Evolutionary conservation across 164 flowering plant genomes (phyloP).

Genomic region (Liriodendron chinense): DNA sequence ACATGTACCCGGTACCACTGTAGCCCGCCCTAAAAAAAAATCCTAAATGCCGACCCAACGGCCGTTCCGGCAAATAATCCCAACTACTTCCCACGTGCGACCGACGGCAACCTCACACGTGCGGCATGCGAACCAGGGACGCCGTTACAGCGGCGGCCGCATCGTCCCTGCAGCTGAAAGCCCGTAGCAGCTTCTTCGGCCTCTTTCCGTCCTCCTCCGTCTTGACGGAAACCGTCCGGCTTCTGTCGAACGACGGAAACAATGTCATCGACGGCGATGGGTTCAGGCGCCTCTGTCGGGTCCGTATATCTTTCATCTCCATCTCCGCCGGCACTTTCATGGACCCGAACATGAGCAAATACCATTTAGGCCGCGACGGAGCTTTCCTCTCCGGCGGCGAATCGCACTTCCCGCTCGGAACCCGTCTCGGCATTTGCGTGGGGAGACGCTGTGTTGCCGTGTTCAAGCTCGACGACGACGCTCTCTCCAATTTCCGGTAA

Average conservation of each 20-base stretch:
- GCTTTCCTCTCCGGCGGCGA: not conserved
- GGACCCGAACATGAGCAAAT: conserved; percentile 38
- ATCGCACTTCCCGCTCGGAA: conserved; percentile 6
- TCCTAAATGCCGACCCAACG: no score
- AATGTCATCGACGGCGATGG: conserved; percentile 16
- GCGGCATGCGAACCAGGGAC: conserved; percentile 28
- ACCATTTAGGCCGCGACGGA: conserved; percentile 25
- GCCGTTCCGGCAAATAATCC: no score
- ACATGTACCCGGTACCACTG: no score
- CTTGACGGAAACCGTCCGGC: conserved; percentile 10
- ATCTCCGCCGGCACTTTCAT: conserved; percentile 58
- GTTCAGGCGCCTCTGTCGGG: conserved; percentile 50
- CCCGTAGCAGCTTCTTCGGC: conserved; percentile 44
- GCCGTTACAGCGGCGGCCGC: conserved; percentile 39
- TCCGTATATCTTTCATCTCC: conserved; percentile 57
- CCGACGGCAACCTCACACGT: not conserved
- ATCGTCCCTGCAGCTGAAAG: conserved; percentile 51
- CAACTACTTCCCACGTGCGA: not conserved
- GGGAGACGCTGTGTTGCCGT: not conserved
- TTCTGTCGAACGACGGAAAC: conserved; percentile 3
- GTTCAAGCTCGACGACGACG: conserved; percentile 14
- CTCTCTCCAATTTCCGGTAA: conserved; percentile 25
- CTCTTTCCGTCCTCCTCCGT: conserved; percentile 17
- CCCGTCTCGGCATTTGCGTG: conserved; percentile 1
- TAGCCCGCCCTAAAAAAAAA: no score